Evolutionary conservation across 306 rosid genomes (phyloP).

Genomic region (barrel medic (Medicago truncatula)): DNA sequence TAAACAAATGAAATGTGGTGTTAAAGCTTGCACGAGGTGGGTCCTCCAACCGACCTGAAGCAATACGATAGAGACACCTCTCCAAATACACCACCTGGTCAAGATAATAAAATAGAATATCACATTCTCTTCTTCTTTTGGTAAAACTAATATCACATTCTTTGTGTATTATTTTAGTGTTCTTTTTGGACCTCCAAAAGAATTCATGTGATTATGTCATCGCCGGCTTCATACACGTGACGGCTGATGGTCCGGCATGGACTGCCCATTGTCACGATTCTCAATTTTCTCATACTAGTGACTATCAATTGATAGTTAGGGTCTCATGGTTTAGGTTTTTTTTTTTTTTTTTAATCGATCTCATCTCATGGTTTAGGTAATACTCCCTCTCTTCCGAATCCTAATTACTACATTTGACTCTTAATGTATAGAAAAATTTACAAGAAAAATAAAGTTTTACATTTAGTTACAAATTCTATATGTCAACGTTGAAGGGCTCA

Average conservation of each 20-base stretch:
- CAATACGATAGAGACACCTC: constrained; percentile 75
- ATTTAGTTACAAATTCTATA: no score
- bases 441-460: no score
- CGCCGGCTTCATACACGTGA: constrained; percentile 45
- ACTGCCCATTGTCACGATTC: constrained; percentile 46
- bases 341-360: no score
- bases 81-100: constrained; percentile 58
- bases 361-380: no score
- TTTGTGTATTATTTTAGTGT: not conserved
- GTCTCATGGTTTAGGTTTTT: no score
- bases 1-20: constrained; percentile 1
- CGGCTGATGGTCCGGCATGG: constrained; percentile 68
- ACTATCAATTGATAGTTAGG: no score
- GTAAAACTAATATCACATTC: not conserved
- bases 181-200: not conserved
- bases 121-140: not conserved
- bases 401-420: no score
- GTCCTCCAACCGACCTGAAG: constrained; percentile 69
- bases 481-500: no score
- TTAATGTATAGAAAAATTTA: no score
- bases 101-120: constrained; percentile 22
- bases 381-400: no score
- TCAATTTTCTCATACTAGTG: no score
- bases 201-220: not conserved
- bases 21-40: constrained; percentile 37